Conservation (phyloP, 768 basidiomycete genomes). For the Boletales sp. region DNA sequence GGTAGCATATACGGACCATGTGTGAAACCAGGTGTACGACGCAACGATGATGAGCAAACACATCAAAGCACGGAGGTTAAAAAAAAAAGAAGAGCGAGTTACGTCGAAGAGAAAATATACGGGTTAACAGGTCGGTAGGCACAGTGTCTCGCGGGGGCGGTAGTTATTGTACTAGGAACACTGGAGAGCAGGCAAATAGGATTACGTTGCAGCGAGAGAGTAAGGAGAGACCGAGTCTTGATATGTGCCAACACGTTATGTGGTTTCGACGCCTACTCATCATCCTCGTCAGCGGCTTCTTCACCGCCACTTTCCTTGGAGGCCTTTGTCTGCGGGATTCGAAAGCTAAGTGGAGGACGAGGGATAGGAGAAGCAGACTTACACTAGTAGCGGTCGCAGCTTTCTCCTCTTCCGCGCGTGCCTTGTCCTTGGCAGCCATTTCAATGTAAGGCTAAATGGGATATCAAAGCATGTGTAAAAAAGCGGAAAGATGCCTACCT, state of each 20-base stretch:
- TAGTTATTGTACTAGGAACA: conserved; percentile 20
- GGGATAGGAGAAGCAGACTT: conserved; percentile 13
- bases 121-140: conserved; percentile 16
- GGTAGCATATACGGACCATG: conserved; percentile 30
- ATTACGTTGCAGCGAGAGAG: conserved; percentile 17
- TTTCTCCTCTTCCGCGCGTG: conserved; percentile 82
- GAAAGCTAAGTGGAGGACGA: background rate
- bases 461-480: background rate
- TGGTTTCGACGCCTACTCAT: conserved; percentile 30
- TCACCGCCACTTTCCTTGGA: conserved; percentile 40
- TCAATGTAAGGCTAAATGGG: conserved; percentile 76
- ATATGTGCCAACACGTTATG: conserved; percentile 11
- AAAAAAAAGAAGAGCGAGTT: conserved; percentile 20
- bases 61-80: conserved; percentile 22
- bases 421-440: conserved; percentile 83
- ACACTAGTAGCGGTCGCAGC: conserved; percentile 36
- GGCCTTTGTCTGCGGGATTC: conserved; percentile 26
- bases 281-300: conserved; percentile 36
- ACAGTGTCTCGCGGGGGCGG: conserved; percentile 26
- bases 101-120: conserved; percentile 10
- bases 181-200: conserved; percentile 2
- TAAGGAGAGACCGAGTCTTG: conserved; percentile 13
- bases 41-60: conserved; percentile 14
- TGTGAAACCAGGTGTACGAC: conserved; percentile 19
- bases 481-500: conserved; percentile 45